phyloP scores from a whole-genome alignment of 345 rosid genomes.

The Lepidium africanum region DNA sequence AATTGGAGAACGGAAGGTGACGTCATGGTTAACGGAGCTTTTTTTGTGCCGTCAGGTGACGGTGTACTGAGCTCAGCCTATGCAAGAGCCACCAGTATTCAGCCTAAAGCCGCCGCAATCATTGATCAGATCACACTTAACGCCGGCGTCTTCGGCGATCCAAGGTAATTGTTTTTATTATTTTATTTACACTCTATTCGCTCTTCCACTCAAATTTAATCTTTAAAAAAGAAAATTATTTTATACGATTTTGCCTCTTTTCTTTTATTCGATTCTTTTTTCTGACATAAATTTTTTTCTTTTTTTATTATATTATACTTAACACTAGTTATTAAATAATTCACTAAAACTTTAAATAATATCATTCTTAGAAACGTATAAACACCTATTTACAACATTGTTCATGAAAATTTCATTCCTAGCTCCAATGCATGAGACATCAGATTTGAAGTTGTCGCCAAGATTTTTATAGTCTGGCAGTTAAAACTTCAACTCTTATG shows the following conservation, averaged over 20 bases:
- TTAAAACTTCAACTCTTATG: too few species aligned
- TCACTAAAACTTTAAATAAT: too few species aligned
- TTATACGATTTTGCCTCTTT: neutral
- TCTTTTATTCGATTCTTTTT: neutral
- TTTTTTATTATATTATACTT: too few species aligned
- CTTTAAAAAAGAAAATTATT: neutral
- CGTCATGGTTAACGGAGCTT: constrained; percentile 82
- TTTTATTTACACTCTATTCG: neutral
- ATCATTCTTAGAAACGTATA: neutral
- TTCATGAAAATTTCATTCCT: too few species aligned
- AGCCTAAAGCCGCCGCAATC: constrained; percentile 58
- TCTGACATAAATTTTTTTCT: too few species aligned
- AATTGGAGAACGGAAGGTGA: constrained; percentile 98
- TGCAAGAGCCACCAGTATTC: constrained; percentile 66
- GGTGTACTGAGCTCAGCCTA: constrained; percentile 47
- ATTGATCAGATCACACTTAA: constrained; percentile 62
- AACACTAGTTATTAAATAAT: too few species aligned
- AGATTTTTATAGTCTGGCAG: too few species aligned
- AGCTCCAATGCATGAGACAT: too few species aligned
- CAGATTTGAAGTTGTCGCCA: too few species aligned
- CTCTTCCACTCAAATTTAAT: neutral
- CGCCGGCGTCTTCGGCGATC: constrained; percentile 72
- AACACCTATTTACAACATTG: neutral
- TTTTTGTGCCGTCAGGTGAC: constrained; percentile 86
- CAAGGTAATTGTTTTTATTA: constrained; percentile 39